Evolutionary conservation across 2,329 filamentous ascomycete genomes (phyloP).

Genomic region (Blastomyces parvus): DNA sequence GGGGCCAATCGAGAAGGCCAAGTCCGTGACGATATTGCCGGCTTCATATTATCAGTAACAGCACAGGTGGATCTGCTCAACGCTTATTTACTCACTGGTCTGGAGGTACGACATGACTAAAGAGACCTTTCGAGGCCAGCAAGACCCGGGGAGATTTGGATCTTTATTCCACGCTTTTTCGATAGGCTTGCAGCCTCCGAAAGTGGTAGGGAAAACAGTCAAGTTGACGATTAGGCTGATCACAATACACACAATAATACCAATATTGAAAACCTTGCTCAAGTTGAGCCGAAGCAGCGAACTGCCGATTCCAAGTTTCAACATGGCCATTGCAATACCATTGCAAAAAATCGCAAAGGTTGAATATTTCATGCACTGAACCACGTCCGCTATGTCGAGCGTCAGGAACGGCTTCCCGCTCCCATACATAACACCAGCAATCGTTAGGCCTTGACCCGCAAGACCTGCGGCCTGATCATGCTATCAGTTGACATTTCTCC

Average conservation of each 20-base stretch:
- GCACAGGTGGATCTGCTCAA: not conserved
- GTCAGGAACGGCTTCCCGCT: constrained; percentile 2
- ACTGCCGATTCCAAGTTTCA: constrained; percentile 2
- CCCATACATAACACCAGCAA: not conserved
- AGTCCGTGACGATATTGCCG: constrained; percentile 4
- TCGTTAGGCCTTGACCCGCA: constrained; percentile 4
- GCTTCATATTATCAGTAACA: not conserved
- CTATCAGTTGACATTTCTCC: not conserved
- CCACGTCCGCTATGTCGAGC: not conserved
- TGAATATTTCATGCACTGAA: constrained; percentile 1
- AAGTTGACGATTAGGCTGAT: constrained; percentile 3
- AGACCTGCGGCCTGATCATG: not conserved
- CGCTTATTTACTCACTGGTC: not conserved
- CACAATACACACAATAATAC: not conserved
- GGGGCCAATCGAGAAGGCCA: not conserved
- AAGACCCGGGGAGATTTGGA: not conserved
- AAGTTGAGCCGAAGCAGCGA: constrained; percentile 4
- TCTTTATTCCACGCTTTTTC: constrained; percentile 4
- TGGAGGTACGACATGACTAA: constrained; percentile 4
- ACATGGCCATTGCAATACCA: not conserved
- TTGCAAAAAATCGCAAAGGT: constrained; percentile 1
- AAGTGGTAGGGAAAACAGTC: constrained; percentile 1
- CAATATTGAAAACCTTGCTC: not conserved
- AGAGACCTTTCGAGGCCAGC: constrained; percentile 1
- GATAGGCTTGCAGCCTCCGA: not conserved